phyloP scores from a whole-genome alignment of 176 grass and related monocot species.

The Typha latifolia region DNA sequence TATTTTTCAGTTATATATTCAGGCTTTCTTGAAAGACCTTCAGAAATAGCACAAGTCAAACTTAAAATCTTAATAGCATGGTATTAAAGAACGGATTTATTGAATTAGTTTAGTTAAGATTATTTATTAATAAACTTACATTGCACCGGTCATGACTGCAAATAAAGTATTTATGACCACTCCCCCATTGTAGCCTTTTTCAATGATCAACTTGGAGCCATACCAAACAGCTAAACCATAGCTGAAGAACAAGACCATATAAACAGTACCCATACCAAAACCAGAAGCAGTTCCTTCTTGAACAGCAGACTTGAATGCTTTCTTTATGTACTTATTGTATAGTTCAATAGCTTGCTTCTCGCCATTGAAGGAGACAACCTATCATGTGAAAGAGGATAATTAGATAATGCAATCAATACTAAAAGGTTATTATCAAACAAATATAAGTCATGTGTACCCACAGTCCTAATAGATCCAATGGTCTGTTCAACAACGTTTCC shows the following conservation, averaged over 20 bases:
- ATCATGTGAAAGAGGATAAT: not conserved
- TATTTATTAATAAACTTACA: slow-evolving; percentile 31
- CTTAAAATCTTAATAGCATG: too few species aligned
- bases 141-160: slow-evolving; percentile 54
- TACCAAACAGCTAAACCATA: slow-evolving; percentile 58
- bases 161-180: slow-evolving; percentile 47
- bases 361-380: slow-evolving; percentile 73
- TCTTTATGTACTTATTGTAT: slow-evolving; percentile 51
- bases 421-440: not conserved
- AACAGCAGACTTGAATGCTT: slow-evolving; percentile 29
- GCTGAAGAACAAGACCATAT: slow-evolving; percentile 53
- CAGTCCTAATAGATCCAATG: slow-evolving; percentile 64
- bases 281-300: slow-evolving; percentile 57
- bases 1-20: too few species aligned
- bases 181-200: slow-evolving; percentile 53
- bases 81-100: too few species aligned
- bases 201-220: slow-evolving; percentile 41
- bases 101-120: too few species aligned
- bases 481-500: slow-evolving; percentile 68
- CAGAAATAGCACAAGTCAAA: too few species aligned
- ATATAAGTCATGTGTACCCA: slow-evolving; percentile 25
- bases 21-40: too few species aligned
- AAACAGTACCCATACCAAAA: slow-evolving; percentile 54
- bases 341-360: slow-evolving; percentile 47
- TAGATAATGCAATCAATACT: not conserved